Base-by-base conservation (phyloP, 2,329 filamentous ascomycete genomes). In the Pseudogymnoascus sp. region DNA sequence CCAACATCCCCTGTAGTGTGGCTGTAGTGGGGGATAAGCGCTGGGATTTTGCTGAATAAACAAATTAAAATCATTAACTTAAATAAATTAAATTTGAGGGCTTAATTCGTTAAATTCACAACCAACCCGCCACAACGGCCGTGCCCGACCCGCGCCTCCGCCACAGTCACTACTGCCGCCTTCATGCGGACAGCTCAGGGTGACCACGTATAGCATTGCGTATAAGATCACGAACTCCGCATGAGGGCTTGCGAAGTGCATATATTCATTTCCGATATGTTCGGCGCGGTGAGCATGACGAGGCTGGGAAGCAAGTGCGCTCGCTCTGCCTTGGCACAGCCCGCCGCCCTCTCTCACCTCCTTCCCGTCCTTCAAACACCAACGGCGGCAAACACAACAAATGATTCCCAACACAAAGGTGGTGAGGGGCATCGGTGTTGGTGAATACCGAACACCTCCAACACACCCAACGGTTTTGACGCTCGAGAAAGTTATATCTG, bases 21-120 rank as follows among this genome's bases (percentile, higher is more conserved):
- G 51, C 28, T 57, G 28, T 57, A 57, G 51, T 57, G 28, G n/a
- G 51, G 51, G 51, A 57, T 57, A 57, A 57, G 25, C 51, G 51
- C 51, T 57, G 51, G 51, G 51, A 57, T 57, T 34, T 5, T 57
- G 51, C 51, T 19, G 28, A n/a, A 34, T 57, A 21, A 13, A 31
- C 19, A 4, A 34, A 34, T 31, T 16, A 34, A 54, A 51, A n/a
- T 23, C 23, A 51, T 51, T 10, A 25, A 48, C 31, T 54, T 54
- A n/a, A 54, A 34, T 34, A 31, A n/a, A 54, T 54, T 54, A 31
- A 54, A 31, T 54, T 54, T 57, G 7, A 57, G 48, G 25, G 48
- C 48, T 31, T 57, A 57, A 31, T 57, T 57, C n/a, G 28, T 4
- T 4, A 34, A 34, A 34, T 57, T 10, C 48, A 31, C n/a, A 25